Evolutionary conservation across 306 rosid species (phyloP).

Genomic region (Argentina anserina): DNA sequence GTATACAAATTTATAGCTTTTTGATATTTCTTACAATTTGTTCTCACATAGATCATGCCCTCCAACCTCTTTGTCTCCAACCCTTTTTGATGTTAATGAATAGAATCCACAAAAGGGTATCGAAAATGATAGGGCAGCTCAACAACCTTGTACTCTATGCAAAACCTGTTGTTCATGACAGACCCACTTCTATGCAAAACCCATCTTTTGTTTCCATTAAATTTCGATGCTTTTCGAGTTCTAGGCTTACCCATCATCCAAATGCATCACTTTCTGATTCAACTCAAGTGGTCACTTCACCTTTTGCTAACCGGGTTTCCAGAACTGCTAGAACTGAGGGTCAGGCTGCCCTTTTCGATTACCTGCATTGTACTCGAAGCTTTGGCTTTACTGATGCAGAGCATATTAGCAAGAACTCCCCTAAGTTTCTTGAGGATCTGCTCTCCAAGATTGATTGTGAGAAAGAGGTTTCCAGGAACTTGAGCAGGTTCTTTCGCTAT

Average conservation of each 20-base stretch:
- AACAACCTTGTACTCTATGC: conserved; percentile 23
- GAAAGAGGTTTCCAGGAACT: conserved; percentile 34
- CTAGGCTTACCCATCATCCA: conserved; percentile 14
- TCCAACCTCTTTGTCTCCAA: neutral
- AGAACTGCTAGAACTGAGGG: conserved; percentile 39
- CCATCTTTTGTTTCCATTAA: conserved; percentile 23
- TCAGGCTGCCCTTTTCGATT: conserved; percentile 49
- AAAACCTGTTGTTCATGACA: conserved; percentile 12
- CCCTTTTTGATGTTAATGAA: conserved; percentile 25
- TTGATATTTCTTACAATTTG: neutral
- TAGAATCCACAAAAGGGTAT: conserved; percentile 19
- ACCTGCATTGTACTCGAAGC: conserved; percentile 57
- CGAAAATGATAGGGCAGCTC: conserved; percentile 36
- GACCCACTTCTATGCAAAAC: conserved; percentile 24
- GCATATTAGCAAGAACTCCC: conserved; percentile 64
- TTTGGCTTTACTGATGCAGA: conserved; percentile 62
- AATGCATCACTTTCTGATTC: conserved; percentile 13
- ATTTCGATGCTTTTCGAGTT: conserved; percentile 23
- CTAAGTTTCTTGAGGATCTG: conserved; percentile 46
- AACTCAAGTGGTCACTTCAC: conserved; percentile 11
- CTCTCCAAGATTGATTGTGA: conserved; percentile 31
- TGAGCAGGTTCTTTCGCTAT: conserved; percentile 49
- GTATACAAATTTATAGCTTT: no score
- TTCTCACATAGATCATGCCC: neutral
- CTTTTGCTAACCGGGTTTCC: conserved; percentile 26